Percentiles rank a stretch among this genome's conserved stretches.
Conservation (phyloP, 352 stramenopile genomes). For the Pythium vanterpoolii region DNA sequence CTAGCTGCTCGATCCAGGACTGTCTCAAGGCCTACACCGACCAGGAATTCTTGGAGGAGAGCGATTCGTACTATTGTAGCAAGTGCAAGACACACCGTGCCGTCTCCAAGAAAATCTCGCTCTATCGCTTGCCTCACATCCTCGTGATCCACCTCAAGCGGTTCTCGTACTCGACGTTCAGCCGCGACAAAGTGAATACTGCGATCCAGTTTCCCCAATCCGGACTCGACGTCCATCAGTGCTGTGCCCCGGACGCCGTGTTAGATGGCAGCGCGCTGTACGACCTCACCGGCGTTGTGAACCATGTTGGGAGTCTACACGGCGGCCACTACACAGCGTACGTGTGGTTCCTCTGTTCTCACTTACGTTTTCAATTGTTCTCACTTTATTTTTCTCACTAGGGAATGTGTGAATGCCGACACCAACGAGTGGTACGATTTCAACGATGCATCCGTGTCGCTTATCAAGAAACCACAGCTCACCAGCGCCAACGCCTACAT, state of each 20-base stretch:
- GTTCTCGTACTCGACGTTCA: constrained; percentile 80
- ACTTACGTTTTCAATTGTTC: not conserved
- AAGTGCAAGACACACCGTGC: constrained; percentile 73
- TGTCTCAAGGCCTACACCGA: constrained; percentile 74
- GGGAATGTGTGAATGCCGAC: constrained; percentile 65
- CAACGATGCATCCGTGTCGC: constrained; percentile 67
- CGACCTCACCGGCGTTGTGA: constrained; percentile 72
- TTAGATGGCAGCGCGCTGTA: constrained; percentile 70
- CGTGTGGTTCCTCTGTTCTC: constrained; percentile 4
- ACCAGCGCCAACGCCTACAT: constrained; percentile 72
- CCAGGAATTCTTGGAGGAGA: constrained; percentile 56
- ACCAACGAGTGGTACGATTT: constrained; percentile 80
- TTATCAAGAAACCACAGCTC: constrained; percentile 61
- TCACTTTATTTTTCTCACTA: constrained; percentile 14
- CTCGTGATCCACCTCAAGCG: constrained; percentile 90
- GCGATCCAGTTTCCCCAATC: constrained; percentile 56
- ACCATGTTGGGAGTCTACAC: constrained; percentile 76
- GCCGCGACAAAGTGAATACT: constrained; percentile 73
- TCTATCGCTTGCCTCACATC: constrained; percentile 76
- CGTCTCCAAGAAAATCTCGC: constrained; percentile 70
- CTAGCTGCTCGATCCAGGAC: constrained; percentile 56
- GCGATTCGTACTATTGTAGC: constrained; percentile 67
- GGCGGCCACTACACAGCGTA: constrained; percentile 86
- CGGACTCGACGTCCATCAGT: constrained; percentile 65
- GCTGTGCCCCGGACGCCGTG: constrained; percentile 59